A percentile compares a stretch with the other conserved stretches of the same genome.
Conservation (phyloP, 2,329 filamentous ascomycete genomes). For the Mycosphaerella arachidis region DNA sequence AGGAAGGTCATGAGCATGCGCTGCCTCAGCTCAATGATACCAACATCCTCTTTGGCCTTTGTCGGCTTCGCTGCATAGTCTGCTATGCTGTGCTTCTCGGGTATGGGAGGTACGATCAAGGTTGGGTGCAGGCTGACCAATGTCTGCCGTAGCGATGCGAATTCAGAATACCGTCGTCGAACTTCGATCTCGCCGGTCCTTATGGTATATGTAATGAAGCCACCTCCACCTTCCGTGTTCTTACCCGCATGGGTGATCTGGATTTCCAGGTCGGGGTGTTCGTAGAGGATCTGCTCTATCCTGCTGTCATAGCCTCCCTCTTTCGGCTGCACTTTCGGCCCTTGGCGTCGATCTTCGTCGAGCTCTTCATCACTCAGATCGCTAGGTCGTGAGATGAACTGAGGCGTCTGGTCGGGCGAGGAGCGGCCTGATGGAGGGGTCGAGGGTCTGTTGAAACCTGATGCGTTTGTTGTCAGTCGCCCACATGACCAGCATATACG, state of each 20-base stretch:
- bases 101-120: slow-evolving; percentile 91
- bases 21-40: slow-evolving; percentile 94
- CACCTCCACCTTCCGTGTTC: slow-evolving; percentile 83
- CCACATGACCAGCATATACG: not conserved
- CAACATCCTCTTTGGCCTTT: slow-evolving; percentile 93
- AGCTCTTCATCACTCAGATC: slow-evolving; percentile 59
- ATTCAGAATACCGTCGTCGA: slow-evolving; percentile 91
- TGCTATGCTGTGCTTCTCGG: slow-evolving; percentile 97
- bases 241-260: slow-evolving; percentile 93
- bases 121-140: slow-evolving; percentile 91
- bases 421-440: slow-evolving; percentile 68
- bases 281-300: slow-evolving; percentile 95
- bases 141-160: slow-evolving; percentile 82
- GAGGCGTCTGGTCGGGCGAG: slow-evolving; percentile 61
- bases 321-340: slow-evolving; percentile 53
- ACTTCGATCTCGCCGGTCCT: slow-evolving; percentile 93
- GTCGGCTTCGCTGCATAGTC: slow-evolving; percentile 98
- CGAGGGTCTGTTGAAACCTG: slow-evolving; percentile 56
- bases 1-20: slow-evolving; percentile 95
- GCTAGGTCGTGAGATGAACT: slow-evolving; percentile 49
- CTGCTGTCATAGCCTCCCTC: slow-evolving; percentile 89
- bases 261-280: slow-evolving; percentile 85
- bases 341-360: slow-evolving; percentile 45
- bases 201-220: slow-evolving; percentile 97
- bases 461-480: not conserved